These are phyloP conservation scores for Sclerotinia subarctica DNA, from an alignment of 2,329 filamentous ascomycete genomes.

Conservation along the genomic window DNA sequence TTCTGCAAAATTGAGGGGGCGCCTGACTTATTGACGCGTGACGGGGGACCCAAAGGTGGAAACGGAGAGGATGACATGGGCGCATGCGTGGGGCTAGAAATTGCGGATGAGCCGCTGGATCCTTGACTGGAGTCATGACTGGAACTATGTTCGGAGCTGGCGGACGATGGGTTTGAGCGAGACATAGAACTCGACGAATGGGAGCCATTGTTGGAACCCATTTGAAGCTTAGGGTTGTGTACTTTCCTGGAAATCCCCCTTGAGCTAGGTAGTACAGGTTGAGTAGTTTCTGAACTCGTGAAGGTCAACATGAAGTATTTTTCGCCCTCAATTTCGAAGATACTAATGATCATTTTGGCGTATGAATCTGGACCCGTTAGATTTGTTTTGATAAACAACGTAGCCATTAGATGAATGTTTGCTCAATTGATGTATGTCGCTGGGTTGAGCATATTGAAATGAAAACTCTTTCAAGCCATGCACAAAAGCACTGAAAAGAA, in stretches of 20 bases:
- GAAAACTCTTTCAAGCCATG: background rate
- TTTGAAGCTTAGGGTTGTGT: background rate
- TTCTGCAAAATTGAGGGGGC: conserved; percentile 69
- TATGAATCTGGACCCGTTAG: conserved; percentile 45
- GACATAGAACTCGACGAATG: conserved; percentile 18
- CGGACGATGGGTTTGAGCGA: conserved; percentile 34
- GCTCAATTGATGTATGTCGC: background rate
- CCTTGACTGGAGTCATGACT: conserved; percentile 29
- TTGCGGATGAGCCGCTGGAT: conserved; percentile 39
- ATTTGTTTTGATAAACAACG: no score
- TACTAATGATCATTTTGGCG: conserved; percentile 73
- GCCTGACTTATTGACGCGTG: conserved; percentile 51
- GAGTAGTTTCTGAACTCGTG: conserved; percentile 53
- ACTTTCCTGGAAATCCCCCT: conserved; percentile 18
- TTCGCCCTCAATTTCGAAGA: conserved; percentile 67
- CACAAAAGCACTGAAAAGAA: background rate
- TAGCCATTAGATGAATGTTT: background rate
- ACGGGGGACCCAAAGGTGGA: conserved; percentile 64
- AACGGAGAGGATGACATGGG: conserved; percentile 58
- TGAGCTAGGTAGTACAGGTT: conserved; percentile 34
- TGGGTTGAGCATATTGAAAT: background rate
- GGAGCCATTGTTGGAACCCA: background rate
- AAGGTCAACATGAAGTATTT: conserved; percentile 74
- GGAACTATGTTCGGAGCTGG: conserved; percentile 32
- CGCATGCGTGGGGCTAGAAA: conserved; percentile 50